Evolutionary conservation across 116 monocot species (phyloP), one percentile per base, ranked within the genome.

Genomic region (Trichopus zeylanicus): DNA sequence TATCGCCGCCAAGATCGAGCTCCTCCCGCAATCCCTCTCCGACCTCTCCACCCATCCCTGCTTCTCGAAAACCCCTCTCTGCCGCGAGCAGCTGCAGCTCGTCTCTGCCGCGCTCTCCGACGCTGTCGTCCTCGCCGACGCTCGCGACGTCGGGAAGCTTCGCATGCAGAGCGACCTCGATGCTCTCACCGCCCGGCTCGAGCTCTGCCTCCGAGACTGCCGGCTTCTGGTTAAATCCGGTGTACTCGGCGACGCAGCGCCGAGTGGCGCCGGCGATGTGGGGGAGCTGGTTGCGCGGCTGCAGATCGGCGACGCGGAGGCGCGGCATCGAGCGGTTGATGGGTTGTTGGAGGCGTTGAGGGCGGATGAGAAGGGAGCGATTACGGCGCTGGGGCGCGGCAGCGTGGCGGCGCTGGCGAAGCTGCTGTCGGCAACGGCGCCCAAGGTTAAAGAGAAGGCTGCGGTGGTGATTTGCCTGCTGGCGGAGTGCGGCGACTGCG

Each of bases 41-140:
- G 80, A 84, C 48, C 73, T 84, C 26, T 73, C 84, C 11, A 63
- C 70, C 54, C 84, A 84, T 38, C 84, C 80, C 19, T 80, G 69
- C 73, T 84, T 80, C 67, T 39, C 79, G 20, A 79, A 79, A 55
- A 80, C 79, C 73, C 54, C 80, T 13, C 80, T 84, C 22, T 80
- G 80, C 26, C 26, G 31, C 10, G 84, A 84, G 59, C 71, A 76
- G 42, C 67, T 84, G 4, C 76, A 73, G 58, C 67, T 76, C 3
- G 31, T 80, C 3, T 53, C 70, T 0, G 24, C 29, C 24, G 56
- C 70, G 9, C 73, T 84, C 9, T 46, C 67, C 3, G 80, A 84
- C 37, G 29, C 62, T 33, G 38, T 76, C 51, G 55, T 56, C 19
- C 67, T 84, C 23, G 79, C 74, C 4, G 56, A 46, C 19, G 21